phyloP scores from a whole-genome alignment of 2,329 filamentous ascomycete genomes.

The Mycogone perniciosa region DNA sequence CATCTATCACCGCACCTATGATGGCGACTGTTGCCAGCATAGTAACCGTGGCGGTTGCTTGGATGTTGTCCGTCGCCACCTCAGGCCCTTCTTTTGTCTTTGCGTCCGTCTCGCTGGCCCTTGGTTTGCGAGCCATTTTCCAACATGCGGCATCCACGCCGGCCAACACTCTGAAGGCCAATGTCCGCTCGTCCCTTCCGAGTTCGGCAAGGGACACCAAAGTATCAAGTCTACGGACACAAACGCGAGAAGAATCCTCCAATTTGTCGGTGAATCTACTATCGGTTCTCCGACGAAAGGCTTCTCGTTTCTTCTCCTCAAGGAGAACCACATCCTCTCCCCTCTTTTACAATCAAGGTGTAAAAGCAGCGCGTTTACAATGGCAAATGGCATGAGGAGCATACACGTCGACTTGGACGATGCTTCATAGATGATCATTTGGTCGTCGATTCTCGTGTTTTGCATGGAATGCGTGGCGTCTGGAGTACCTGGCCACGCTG shows the following conservation, averaged over 20 bases:
- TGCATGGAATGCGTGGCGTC: not conserved
- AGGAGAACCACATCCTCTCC: too few relatives aligned
- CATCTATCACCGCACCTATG: not conserved
- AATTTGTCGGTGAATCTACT: too few relatives aligned
- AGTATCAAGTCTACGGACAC: not conserved
- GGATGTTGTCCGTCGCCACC: not conserved
- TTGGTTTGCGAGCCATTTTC: not conserved
- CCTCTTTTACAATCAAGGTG: too few relatives aligned
- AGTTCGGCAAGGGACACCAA: not conserved
- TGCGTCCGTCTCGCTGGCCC: not conserved
- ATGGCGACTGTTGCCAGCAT: not conserved
- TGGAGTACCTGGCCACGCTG: not conserved
- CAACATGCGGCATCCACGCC: not conserved
- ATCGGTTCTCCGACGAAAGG: too few relatives aligned
- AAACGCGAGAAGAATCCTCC: too few relatives aligned
- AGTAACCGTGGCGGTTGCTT: not conserved
- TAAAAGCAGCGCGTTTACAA: too few relatives aligned
- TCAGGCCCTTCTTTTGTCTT: not conserved
- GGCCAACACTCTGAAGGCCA: not conserved
- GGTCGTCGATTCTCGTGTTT: constrained; percentile 6
- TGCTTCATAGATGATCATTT: not conserved
- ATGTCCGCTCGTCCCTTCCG: too few relatives aligned
- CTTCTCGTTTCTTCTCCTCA: too few relatives aligned
- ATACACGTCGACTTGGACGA: not conserved
- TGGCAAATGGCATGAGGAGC: too few relatives aligned